Evolutionary conservation across 352 stramenopile genomes (phyloP).

Genomic region (Elongisporangium anandrum): DNA sequence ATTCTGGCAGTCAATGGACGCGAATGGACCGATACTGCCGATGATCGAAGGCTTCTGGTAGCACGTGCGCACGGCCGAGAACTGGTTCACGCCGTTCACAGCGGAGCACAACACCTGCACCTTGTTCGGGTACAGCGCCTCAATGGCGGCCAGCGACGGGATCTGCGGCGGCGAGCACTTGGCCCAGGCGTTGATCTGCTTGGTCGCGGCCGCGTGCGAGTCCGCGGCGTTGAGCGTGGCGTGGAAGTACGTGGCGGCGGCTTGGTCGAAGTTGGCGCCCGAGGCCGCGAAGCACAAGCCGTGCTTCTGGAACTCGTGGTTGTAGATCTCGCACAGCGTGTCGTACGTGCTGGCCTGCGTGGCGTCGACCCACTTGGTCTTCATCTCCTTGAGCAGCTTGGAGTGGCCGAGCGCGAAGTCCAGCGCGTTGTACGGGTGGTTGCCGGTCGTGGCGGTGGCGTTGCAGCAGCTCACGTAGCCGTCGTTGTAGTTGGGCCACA

Average conservation of each 20-base stretch:
- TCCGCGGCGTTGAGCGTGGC: slow-evolving; percentile 48
- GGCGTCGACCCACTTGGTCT: slow-evolving; percentile 58
- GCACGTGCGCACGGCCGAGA: slow-evolving; percentile 69
- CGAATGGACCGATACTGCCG: not conserved
- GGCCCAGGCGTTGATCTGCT: slow-evolving; percentile 60
- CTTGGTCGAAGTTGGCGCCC: slow-evolving; percentile 40
- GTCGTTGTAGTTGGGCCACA: slow-evolving; percentile 78
- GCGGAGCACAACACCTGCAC: slow-evolving; percentile 68
- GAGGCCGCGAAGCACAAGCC: slow-evolving; percentile 66
- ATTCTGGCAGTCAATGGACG: not conserved
- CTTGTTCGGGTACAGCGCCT: slow-evolving; percentile 50
- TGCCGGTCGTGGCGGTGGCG: slow-evolving; percentile 41
- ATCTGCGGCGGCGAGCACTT: slow-evolving; percentile 18
- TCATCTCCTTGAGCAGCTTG: slow-evolving; percentile 49
- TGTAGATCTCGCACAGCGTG: slow-evolving; percentile 74
- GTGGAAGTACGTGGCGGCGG: slow-evolving; percentile 60
- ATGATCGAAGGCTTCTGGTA: slow-evolving; percentile 31
- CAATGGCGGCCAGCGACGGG: slow-evolving; percentile 30
- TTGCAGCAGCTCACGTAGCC: slow-evolving; percentile 74
- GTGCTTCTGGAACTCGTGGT: slow-evolving; percentile 86
- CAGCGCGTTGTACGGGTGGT: slow-evolving; percentile 52
- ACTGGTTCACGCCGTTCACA: slow-evolving; percentile 48
- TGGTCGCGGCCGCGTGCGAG: slow-evolving; percentile 25
- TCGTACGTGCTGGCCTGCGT: slow-evolving; percentile 47
- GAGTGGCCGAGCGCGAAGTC: slow-evolving; percentile 41